Evolutionary conservation across 441 rosid species (phyloP).

Genomic region (Sinapis alba): DNA sequence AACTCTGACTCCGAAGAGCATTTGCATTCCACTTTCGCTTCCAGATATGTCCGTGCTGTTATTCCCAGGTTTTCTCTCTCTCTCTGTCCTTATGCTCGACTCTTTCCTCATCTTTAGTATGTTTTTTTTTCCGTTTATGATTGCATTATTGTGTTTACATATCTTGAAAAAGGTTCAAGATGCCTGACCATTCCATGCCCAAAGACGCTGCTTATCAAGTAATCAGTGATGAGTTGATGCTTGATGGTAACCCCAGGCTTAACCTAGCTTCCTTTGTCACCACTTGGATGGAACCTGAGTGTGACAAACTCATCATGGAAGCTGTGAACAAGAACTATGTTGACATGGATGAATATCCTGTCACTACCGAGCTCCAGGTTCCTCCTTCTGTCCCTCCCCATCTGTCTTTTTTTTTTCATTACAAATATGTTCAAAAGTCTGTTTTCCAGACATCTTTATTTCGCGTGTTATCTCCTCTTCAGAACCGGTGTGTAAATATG

Average conservation of each 20-base stretch:
- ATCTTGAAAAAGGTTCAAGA: constrained; percentile 53
- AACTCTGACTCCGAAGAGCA: constrained; percentile 47
- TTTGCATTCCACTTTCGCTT: constrained; percentile 60
- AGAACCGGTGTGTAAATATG: constrained; percentile 71
- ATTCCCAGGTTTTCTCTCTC: constrained; percentile 47
- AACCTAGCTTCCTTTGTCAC: constrained; percentile 85
- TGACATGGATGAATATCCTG: constrained; percentile 88
- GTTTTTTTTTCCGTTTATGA: neutral
- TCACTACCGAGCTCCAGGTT: constrained; percentile 86
- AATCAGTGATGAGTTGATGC: constrained; percentile 77
- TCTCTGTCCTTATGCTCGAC: constrained; percentile 8
- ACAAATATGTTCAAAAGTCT: neutral
- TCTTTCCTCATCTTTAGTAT: neutral
- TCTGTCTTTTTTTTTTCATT: neutral
- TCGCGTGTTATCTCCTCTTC: constrained; percentile 12
- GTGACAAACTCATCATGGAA: constrained; percentile 73
- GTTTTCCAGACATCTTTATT: neutral
- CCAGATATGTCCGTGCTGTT: constrained; percentile 62
- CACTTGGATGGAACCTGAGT: constrained; percentile 93
- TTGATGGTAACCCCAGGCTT: constrained; percentile 87
- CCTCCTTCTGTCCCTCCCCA: neutral
- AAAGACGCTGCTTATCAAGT: constrained; percentile 85
- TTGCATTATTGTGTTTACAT: neutral
- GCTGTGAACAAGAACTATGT: constrained; percentile 75
- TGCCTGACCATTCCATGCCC: constrained; percentile 64